A percentile compares a stretch with the other conserved stretches of the same genome.
These are phyloP conservation scores for Irpex sp. DNA, from an alignment of 1,284 basidiomycete genomes.

Conservation along the genomic window DNA sequence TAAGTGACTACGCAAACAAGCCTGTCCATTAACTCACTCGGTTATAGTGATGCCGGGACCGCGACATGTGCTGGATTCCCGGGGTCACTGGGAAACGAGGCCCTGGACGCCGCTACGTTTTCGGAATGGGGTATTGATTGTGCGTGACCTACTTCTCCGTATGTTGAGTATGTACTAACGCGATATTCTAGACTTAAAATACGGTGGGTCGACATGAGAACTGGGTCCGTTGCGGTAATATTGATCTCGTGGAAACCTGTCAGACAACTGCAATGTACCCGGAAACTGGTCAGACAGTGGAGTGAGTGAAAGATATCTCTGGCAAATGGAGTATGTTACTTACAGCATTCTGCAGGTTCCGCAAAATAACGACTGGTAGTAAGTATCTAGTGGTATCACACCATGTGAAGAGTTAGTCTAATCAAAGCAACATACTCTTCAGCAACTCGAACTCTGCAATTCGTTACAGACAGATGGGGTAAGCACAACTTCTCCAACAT, in stretches of 20 bases:
- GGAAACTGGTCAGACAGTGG: constrained; percentile 44
- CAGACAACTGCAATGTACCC: constrained; percentile 56
- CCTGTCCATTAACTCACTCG: background rate
- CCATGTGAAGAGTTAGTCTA: background rate
- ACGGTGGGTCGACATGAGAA: constrained; percentile 31
- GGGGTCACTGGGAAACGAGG: constrained; percentile 46
- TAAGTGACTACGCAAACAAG: constrained; percentile 8
- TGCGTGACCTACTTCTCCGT: constrained; percentile 15
- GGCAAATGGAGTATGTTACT: too few relatives aligned
- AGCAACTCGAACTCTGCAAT: constrained; percentile 56
- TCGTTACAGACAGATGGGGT: constrained; percentile 54
- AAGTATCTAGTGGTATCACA: constrained; percentile 20
- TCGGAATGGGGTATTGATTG: constrained; percentile 52
- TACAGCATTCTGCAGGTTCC: constrained; percentile 26
- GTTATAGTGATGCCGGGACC: constrained; percentile 48
- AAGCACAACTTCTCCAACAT: constrained; percentile 16
- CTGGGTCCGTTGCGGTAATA: background rate
- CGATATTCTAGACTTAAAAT: constrained; percentile 42
- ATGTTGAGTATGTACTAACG: constrained; percentile 9
- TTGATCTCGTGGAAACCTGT: background rate
- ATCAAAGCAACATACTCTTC: background rate
- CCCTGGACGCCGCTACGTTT: constrained; percentile 48
- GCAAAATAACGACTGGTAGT: constrained; percentile 48
- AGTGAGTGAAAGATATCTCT: too few relatives aligned
- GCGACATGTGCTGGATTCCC: constrained; percentile 50